phyloP scores from a whole-genome alignment of 2,329 filamentous ascomycete species.

The Neopestalotiopsis rosae region DNA sequence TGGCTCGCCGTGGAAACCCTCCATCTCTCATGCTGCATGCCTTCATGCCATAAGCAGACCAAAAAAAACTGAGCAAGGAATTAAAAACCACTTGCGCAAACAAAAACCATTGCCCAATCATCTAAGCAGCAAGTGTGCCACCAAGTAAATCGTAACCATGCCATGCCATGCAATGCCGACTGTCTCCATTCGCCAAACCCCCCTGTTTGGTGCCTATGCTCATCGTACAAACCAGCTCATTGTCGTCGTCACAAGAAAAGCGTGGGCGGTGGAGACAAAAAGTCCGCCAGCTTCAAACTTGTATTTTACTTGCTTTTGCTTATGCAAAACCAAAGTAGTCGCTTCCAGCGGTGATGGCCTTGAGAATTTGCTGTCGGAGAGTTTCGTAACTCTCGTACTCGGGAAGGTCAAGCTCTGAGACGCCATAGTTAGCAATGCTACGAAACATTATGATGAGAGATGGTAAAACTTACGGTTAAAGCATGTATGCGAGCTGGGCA shows the following conservation, averaged over 20 bases:
- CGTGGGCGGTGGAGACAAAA: neutral
- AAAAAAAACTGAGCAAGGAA: slow-evolving; percentile 17
- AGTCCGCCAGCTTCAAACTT: neutral
- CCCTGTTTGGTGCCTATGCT: slow-evolving; percentile 16
- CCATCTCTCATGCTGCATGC: neutral
- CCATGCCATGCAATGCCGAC: slow-evolving; percentile 13
- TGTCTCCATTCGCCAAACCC: slow-evolving; percentile 16
- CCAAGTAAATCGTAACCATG: neutral
- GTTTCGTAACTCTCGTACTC: slow-evolving; percentile 97
- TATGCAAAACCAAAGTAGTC: slow-evolving; percentile 98
- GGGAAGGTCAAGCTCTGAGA: slow-evolving; percentile 89
- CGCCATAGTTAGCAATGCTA: slow-evolving; percentile 38
- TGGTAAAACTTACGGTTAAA: slow-evolving; percentile 85
- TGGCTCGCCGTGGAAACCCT: slow-evolving; percentile 6
- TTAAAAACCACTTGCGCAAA: neutral
- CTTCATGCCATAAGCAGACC: slow-evolving; percentile 10
- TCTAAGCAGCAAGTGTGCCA: neutral
- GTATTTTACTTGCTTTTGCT: slow-evolving; percentile 26
- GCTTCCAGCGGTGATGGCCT: slow-evolving; percentile 96
- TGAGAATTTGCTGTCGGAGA: slow-evolving; percentile 86
- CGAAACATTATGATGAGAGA: neutral
- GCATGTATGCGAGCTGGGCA: slow-evolving; percentile 97
- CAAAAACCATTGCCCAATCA: slow-evolving; percentile 3
- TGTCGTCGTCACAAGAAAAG: slow-evolving; percentile 11
- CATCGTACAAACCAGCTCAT: slow-evolving; percentile 22